Evolutionary conservation across 164 flowering plant species (phyloP), one percentile per base, ranked within the genome.

Genomic region (Houttuynia cordata): DNA sequence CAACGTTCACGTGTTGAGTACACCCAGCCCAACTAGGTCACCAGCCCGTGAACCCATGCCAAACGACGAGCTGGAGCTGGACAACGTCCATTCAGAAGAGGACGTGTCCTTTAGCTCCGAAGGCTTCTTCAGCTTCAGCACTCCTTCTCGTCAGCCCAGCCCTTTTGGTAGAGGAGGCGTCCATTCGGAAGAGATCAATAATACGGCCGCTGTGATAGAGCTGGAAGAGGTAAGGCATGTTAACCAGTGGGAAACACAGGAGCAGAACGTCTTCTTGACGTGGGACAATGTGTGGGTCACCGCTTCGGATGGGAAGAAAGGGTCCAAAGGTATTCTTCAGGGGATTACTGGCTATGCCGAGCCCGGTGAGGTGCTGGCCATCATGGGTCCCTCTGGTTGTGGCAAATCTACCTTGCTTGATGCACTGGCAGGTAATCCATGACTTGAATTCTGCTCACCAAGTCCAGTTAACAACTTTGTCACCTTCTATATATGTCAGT

Each of bases 371-470:
- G 60, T 80, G 34, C 65, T 82, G 73, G 89, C 90, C 18, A 75
- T 84, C 20, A 84, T 84, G 86, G 90, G 90, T 60, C 90, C 90
- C 64, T 80, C 90, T 65, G 85, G 87, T 25, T 85, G 69, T 62
- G 91, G 91, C 71, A 85, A 85, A 49, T 78, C 91, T 4, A 85
- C 84, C 7, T 85, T 85, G 64, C 85, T 85, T 24, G 87, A 85
- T 51, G 71, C 82, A 6, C 66, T 82, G 21, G 85, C 85, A 58
- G 84, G 84, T 81, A n/a, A n/a, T n/a, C n/a, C n/a, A n/a, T n/a
- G n/a, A n/a, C n/a, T n/a, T n/a, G n/a, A 65, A 47, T 49, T 17
- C 15, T 6, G 5, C 15, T 17, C 22, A 20, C 20, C 15, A 4
- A 17, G n/a, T n/a, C 54, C 5, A 17, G 19, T 51, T 7, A 24